Base-by-base conservation (phyloP, 805 yeast genomes). In the Naumovozyma castellii region DNA sequence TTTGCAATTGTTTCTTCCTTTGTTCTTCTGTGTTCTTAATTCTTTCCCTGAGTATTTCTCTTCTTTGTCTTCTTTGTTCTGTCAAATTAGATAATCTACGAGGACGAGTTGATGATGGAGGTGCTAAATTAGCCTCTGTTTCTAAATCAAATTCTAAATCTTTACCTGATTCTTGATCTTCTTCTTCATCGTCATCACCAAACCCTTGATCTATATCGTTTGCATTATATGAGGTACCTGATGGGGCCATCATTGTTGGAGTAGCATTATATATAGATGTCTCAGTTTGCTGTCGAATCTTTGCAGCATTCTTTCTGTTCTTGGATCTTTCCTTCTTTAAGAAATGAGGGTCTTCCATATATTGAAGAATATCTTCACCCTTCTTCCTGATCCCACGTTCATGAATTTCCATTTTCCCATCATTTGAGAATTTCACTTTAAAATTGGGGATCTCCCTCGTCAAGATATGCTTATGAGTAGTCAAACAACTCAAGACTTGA, bases 401-500 rank as follows among this genome's bases (percentile, higher is more conserved):
- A 39, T 61, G 66, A 15, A 61, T 49, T 40, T 61, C 66, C 64
- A 60, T 60, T 43, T 61, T 61, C 6, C 66, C 66, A 40, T 61
- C 66, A 32, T 53, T 57, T 5, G 62, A 56, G 38, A 60, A 52
- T 12, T 44, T 48, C 19, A 61, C 56, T 22, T 54, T 54, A 34
- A 51, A 61, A n/a, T 51, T 46, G 31, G 48, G 41, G 12, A 56
- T 54, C 27, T 60, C 62, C 18, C 56, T 52, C 15, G 55, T 45
- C 36, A 61, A 45, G 30, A 61, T 56, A 39, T 54, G 58, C 37
- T 50, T 56, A 41, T 61, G 66, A 9, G 62, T 54, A n/a, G 44
- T 45, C 31, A 60, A 39, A 39, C 64, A 58, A 35, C 51, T 51
- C 34, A 39, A 43, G 20, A 59, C 56, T 39, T 57, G 64, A 37